Conservation (phyloP, 2,329 filamentous ascomycete genomes). For the Penicillium sp. region DNA sequence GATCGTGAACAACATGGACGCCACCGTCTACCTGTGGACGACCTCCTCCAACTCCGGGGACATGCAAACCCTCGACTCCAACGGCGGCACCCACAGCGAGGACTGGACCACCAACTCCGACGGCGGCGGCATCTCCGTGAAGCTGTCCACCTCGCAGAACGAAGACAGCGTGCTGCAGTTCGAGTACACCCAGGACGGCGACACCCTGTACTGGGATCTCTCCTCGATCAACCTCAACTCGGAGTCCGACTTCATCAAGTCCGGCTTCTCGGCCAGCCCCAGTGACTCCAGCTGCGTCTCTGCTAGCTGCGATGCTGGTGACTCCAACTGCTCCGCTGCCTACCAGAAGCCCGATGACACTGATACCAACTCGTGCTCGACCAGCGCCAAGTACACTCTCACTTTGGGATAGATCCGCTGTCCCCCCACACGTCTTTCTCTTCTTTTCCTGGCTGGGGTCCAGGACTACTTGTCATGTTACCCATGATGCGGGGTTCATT, state of each 20-base stretch:
- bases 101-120: slow-evolving; percentile 29
- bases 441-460: too few relatives aligned
- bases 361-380: slow-evolving; percentile 34
- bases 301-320: slow-evolving; percentile 33
- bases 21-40: slow-evolving; percentile 35
- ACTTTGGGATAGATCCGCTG: slow-evolving; percentile 35
- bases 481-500: too few relatives aligned
- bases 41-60: slow-evolving; percentile 22
- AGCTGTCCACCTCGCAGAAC: slow-evolving; percentile 28
- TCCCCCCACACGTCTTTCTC: too few relatives aligned
- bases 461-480: too few relatives aligned
- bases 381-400: slow-evolving; percentile 28
- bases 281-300: slow-evolving; percentile 29
- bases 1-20: slow-evolving; percentile 34
- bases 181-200: slow-evolving; percentile 35
- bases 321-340: slow-evolving; percentile 30
- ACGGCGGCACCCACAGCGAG: slow-evolving; percentile 31
- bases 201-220: slow-evolving; percentile 39
- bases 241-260: slow-evolving; percentile 32
- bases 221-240: slow-evolving; percentile 37
- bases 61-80: slow-evolving; percentile 28
- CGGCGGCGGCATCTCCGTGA: slow-evolving; percentile 38
- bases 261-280: slow-evolving; percentile 32
- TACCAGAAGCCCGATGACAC: slow-evolving; percentile 39
- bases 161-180: slow-evolving; percentile 23